Evolutionary conservation across 176 grass and related monocot genomes (phyloP).

Genomic region (Avena atlantica): DNA sequence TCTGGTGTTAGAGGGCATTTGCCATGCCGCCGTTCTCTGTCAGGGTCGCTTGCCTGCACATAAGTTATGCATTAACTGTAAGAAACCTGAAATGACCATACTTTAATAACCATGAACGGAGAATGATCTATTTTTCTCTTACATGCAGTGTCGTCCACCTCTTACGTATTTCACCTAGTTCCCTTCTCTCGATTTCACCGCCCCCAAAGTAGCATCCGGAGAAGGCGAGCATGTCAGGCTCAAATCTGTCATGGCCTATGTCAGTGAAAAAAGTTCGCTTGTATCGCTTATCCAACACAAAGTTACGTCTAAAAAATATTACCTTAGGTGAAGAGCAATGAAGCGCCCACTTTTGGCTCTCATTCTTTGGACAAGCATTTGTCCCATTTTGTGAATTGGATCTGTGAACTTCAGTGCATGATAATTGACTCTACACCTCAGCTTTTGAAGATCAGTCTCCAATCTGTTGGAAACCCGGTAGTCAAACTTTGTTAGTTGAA

Average conservation of each 20-base stretch:
- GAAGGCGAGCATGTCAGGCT: slow-evolving; percentile 99
- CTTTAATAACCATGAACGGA: neutral
- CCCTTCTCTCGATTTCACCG: slow-evolving; percentile 87
- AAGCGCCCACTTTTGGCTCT: slow-evolving; percentile 60
- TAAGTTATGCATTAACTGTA: neutral
- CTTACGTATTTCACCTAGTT: slow-evolving; percentile 81
- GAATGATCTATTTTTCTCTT: slow-evolving; percentile 45
- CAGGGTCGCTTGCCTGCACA: slow-evolving; percentile 77
- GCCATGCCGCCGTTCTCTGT: slow-evolving; percentile 76
- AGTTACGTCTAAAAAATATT: neutral
- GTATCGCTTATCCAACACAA: neutral
- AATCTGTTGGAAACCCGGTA: slow-evolving; percentile 82
- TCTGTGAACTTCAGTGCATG: slow-evolving; percentile 85
- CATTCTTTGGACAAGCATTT: slow-evolving; percentile 76
- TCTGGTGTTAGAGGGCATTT: slow-evolving; percentile 94
- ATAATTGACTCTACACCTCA: slow-evolving; percentile 95
- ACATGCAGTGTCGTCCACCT: slow-evolving; percentile 92
- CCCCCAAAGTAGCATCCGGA: slow-evolving; percentile 97
- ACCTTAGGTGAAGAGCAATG: slow-evolving; percentile 93
- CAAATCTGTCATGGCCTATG: slow-evolving; percentile 69
- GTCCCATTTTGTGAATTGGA: slow-evolving; percentile 76
- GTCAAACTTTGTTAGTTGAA: slow-evolving; percentile 86
- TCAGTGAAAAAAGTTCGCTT: neutral
- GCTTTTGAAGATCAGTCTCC: slow-evolving; percentile 83
- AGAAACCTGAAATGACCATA: slow-evolving; percentile 36